Conservation (phyloP, 2,329 filamentous ascomycete species). For the Nigrospora oryzae region DNA sequence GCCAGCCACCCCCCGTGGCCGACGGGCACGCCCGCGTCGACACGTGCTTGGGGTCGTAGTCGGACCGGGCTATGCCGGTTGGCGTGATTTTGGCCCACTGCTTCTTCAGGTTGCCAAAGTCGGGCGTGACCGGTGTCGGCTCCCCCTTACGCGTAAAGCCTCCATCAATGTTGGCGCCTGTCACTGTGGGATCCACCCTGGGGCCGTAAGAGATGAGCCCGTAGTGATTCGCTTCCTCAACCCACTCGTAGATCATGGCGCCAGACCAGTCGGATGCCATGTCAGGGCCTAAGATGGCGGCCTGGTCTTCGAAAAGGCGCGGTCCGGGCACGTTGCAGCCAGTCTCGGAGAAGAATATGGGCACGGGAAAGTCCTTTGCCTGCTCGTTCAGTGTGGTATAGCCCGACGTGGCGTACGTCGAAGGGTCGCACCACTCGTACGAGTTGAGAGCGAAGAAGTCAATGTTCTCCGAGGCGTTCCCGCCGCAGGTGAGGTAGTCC, state of each 20-base stretch:
- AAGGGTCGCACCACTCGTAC: conserved; percentile 59
- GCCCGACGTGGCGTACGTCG: conserved; percentile 49
- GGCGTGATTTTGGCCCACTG: conserved; percentile 70
- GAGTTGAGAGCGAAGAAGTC: conserved; percentile 59
- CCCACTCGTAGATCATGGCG: conserved; percentile 71
- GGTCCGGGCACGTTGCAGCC: conserved; percentile 62
- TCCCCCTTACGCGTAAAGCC: conserved; percentile 65
- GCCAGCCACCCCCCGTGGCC: conserved; percentile 62
- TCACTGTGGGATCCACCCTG: conserved; percentile 39
- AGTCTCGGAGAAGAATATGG: conserved; percentile 71
- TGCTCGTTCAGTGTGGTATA: conserved; percentile 52
- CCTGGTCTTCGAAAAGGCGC: conserved; percentile 65
- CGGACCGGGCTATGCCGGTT: conserved; percentile 55
- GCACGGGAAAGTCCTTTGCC: conserved; percentile 56
- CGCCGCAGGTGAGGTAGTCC: conserved; percentile 58
- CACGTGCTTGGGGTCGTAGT: conserved; percentile 54
- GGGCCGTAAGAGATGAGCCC: conserved; percentile 65
- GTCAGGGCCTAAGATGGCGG: conserved; percentile 59
- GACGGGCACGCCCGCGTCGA: conserved; percentile 62
- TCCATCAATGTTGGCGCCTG: conserved; percentile 48
- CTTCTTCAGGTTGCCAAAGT: conserved; percentile 68
- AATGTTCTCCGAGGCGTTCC: conserved; percentile 47
- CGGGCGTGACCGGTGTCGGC: conserved; percentile 64
- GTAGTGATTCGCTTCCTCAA: conserved; percentile 55
- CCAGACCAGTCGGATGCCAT: conserved; percentile 53